Base-by-base conservation (phyloP, 768 basidiomycete species). In the Boletus eberwhitei region DNA sequence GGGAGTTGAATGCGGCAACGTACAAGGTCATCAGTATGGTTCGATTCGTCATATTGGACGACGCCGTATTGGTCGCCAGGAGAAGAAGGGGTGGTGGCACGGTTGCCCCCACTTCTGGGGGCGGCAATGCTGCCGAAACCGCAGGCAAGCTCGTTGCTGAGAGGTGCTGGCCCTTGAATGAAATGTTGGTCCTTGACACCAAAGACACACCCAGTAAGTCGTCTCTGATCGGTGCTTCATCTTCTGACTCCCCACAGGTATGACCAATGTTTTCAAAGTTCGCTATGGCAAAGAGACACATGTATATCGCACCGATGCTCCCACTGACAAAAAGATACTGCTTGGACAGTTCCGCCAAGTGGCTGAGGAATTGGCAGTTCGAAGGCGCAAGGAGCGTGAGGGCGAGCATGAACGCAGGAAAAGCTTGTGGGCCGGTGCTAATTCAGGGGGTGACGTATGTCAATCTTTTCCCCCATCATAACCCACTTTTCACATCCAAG, bases 211-310 rank as follows among this genome's bases (percentile, higher is more conserved):
- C 92, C 6, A 87, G 95, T 95, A 53, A 59, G 86, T 60, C 16
- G n/a, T 14, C n/a, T 43, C 34, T 52, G 17, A 22, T 48, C 6
- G 5, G 8, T 13, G 1, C 41, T 49, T 46, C 39, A 8, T 43
- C 42, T 39, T 55, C 36, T 61, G 40, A 59, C 43, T 26, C 34
- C 48, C 37, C 49, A 17, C 47, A 84, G 87, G 74, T 46, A 87
- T 98, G 79, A 92, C 87, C n/a, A 97, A 98, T 62, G 95, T 98
- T 4, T 90, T 98, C 79, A 98, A 98, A 76, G 85, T 99, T 58
- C 80, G 89, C 57, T 85, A 94, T 55, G 87, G 90, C 5, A 97
- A 96, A 70, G 96, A 98, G 70, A 90, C 90, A 1, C 87, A 94
- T 66, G 93, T 99, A 8, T 98, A 93, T 70, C 85, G 95, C 35